A percentile compares a stretch with the other conserved stretches of the same genome.
phyloP scores from a whole-genome alignment of 2,329 filamentous ascomycete species.

The Amauroascus verrucosus region DNA sequence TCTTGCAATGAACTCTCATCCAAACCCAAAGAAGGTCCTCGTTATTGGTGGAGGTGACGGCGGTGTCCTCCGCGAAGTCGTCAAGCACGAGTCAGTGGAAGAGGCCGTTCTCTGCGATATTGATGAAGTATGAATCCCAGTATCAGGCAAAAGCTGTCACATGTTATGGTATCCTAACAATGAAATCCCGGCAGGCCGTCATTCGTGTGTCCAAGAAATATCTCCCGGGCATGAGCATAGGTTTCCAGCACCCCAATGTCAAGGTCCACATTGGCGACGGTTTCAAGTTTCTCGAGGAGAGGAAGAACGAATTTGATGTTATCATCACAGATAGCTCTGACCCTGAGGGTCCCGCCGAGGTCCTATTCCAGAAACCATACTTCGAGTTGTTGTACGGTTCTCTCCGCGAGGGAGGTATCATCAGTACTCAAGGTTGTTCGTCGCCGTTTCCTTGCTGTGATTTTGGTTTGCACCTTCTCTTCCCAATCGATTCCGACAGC shows the following conservation, averaged over 20 bases:
- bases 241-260: constrained; percentile 88
- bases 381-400: constrained; percentile 88
- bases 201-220: constrained; percentile 98
- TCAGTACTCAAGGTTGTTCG: constrained; percentile 99
- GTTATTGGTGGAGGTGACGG: constrained; percentile 97
- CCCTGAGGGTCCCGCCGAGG: constrained; percentile 91
- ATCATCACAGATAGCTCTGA: constrained; percentile 99
- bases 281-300: constrained; percentile 96
- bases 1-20: constrained; percentile 96
- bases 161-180: not conserved
- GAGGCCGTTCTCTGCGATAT: constrained; percentile 97
- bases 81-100: constrained; percentile 97
- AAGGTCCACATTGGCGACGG: constrained; percentile 90
- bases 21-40: constrained; percentile 93
- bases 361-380: constrained; percentile 96
- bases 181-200: constrained; percentile 53
- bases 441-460: constrained; percentile 62
- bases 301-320: constrained; percentile 95
- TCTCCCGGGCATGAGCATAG: constrained; percentile 84
- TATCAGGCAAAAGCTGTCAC: too few relatives aligned
- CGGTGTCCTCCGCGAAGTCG: constrained; percentile 92
- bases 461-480: constrained; percentile 50
- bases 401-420: constrained; percentile 89
- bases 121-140: constrained; percentile 58
- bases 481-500: constrained; percentile 12